phyloP scores from a whole-genome alignment of 2,329 filamentous ascomycete species.

The Paraphaeosphaeria sporulosa region DNA sequence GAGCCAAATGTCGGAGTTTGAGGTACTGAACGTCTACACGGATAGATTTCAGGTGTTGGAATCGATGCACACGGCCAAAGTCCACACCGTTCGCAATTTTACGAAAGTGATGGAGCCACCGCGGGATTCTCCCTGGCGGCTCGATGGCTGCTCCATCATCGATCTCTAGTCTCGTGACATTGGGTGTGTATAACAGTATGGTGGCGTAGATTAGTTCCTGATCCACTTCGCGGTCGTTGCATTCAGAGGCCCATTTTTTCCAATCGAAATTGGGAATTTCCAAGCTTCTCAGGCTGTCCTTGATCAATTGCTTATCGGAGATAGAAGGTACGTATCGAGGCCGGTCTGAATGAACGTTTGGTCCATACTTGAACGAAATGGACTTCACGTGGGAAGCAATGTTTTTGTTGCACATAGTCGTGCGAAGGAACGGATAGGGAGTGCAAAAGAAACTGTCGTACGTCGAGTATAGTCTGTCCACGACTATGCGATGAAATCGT shows the following conservation, averaged over 20 bases:
- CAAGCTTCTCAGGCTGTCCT: slow-evolving; percentile 31
- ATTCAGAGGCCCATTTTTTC: slow-evolving; percentile 35
- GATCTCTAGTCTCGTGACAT: slow-evolving; percentile 27
- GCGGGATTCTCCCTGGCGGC: slow-evolving; percentile 15
- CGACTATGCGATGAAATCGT: slow-evolving; percentile 32
- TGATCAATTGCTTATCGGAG: slow-evolving; percentile 36
- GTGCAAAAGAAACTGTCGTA: slow-evolving; percentile 33
- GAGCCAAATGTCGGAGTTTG: slow-evolving; percentile 24
- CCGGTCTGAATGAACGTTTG: slow-evolving; percentile 15
- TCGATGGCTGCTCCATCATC: slow-evolving; percentile 17
- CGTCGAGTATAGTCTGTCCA: slow-evolving; percentile 26
- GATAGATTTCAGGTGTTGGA: slow-evolving; percentile 27
- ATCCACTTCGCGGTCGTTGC: slow-evolving; percentile 23
- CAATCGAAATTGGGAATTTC: slow-evolving; percentile 28
- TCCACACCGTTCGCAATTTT: slow-evolving; percentile 18
- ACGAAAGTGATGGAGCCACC: slow-evolving; percentile 33
- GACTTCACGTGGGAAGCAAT: slow-evolving; percentile 28
- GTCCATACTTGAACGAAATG: slow-evolving; percentile 24
- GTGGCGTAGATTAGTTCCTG: slow-evolving; percentile 31
- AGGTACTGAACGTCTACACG: slow-evolving; percentile 22
- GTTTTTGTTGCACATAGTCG: slow-evolving; percentile 26
- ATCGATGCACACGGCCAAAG: slow-evolving; percentile 27
- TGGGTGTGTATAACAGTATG: slow-evolving; percentile 34
- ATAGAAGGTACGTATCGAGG: slow-evolving; percentile 25
- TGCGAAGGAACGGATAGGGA: slow-evolving; percentile 41